Conservation (phyloP, 306 rosid genomes). For the Luffa acutangula region DNA sequence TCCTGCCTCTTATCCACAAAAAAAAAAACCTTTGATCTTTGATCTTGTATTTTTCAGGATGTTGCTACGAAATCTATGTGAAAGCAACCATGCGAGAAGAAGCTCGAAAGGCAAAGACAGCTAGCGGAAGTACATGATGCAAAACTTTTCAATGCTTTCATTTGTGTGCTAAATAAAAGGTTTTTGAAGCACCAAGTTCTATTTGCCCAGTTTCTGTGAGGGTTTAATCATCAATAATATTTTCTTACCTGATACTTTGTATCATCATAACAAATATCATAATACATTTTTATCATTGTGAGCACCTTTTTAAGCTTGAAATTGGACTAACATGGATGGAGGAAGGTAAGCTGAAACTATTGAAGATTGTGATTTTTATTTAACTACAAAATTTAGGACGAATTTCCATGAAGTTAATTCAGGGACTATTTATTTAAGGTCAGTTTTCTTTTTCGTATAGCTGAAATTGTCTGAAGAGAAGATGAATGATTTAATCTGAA, state of each 20-base stretch:
- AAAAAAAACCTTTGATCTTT: neutral
- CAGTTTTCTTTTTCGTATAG: neutral
- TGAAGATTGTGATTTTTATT: neutral
- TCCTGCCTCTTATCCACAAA: neutral
- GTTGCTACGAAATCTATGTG: slow-evolving; percentile 71
- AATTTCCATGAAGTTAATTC: no score
- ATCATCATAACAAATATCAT: neutral
- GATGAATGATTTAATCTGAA: neutral
- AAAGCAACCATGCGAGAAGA: slow-evolving; percentile 45
- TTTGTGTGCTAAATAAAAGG: slow-evolving; percentile 23
- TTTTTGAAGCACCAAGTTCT: slow-evolving; percentile 3
- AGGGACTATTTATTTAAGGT: neutral
- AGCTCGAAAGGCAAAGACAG: slow-evolving; percentile 25
- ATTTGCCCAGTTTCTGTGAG: neutral
- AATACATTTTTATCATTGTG: neutral
- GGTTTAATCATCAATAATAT: slow-evolving; percentile 15
- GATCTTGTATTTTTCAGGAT: slow-evolving; percentile 31
- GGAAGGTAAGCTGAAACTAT: neutral
- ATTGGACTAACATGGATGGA: neutral
- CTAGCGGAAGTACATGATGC: slow-evolving; percentile 17
- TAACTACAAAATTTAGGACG: no score
- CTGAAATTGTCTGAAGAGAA: neutral
- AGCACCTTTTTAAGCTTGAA: neutral
- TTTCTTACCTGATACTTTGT: neutral
- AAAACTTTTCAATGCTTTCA: slow-evolving; percentile 7